phyloP scores from a whole-genome alignment of 192 early-diverging fungal genomes.

The Mortierella alpina region DNA sequence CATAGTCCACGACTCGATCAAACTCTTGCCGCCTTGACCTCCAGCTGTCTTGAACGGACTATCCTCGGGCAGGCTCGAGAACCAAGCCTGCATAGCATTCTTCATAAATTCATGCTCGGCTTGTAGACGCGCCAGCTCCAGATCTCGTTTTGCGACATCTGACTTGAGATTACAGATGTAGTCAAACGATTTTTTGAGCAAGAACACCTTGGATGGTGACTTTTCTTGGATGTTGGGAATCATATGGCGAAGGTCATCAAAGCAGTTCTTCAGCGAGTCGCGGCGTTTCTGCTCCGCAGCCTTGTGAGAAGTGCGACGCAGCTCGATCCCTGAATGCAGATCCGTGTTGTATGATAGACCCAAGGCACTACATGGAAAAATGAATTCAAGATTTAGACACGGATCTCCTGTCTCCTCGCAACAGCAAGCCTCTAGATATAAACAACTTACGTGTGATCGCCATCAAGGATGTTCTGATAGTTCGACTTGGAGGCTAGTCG shows the following conservation, averaged over 20 bases:
- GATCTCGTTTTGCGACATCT: slow-evolving; percentile 43
- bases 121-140: slow-evolving; percentile 38
- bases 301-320: slow-evolving; percentile 90
- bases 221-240: slow-evolving; percentile 66
- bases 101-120: slow-evolving; percentile 46
- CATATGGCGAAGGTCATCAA: slow-evolving; percentile 81
- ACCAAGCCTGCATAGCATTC: slow-evolving; percentile 41
- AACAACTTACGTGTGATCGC: slow-evolving; percentile 76
- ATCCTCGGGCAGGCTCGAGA: slow-evolving; percentile 28
- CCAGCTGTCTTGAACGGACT: slow-evolving; percentile 6
- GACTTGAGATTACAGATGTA: slow-evolving; percentile 48
- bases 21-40: not conserved
- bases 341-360: slow-evolving; percentile 81
- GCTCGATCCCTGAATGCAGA: slow-evolving; percentile 82
- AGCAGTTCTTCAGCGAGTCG: slow-evolving; percentile 91
- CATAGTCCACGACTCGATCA: slow-evolving; percentile 35
- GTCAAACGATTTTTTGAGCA: slow-evolving; percentile 51
- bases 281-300: slow-evolving; percentile 96
- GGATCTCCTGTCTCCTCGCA: not conserved
- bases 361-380: slow-evolving; percentile 57
- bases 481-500: slow-evolving; percentile 68
- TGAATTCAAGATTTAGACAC: not conserved
- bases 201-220: slow-evolving; percentile 46
- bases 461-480: slow-evolving; percentile 90
- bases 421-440: not conserved